These are phyloP conservation scores for Vigna nakashimae DNA, from an alignment of 306 rosid genomes.

Conservation along the genomic window DNA sequence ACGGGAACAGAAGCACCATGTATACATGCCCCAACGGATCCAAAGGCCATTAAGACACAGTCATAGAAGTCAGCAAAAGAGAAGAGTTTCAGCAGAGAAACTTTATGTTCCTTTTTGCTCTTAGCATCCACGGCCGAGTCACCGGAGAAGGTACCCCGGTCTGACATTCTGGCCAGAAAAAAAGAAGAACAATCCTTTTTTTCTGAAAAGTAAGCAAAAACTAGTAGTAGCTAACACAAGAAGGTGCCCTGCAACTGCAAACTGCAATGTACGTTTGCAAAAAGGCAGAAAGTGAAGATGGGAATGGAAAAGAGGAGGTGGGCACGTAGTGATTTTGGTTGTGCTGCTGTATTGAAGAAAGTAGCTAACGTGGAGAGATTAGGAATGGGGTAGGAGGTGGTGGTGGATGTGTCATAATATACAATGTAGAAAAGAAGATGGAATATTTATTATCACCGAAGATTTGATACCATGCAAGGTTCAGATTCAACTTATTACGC, in stretches of 20 bases:
- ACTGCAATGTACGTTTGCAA: slow-evolving; percentile 19
- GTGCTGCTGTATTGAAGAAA: slow-evolving; percentile 38
- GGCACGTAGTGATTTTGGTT: slow-evolving; percentile 42
- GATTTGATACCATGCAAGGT: slow-evolving; percentile 32
- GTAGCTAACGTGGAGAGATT: slow-evolving; percentile 25
- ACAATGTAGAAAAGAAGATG: slow-evolving; percentile 48
- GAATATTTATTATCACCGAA: slow-evolving; percentile 46
- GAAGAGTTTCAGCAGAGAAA: slow-evolving; percentile 70
- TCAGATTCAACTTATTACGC: slow-evolving; percentile 23
- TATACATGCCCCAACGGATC: slow-evolving; percentile 82
- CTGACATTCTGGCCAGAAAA: slow-evolving; percentile 50
- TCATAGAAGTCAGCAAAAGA: slow-evolving; percentile 85
- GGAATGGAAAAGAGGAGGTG: slow-evolving; percentile 12
- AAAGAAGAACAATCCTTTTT: neutral
- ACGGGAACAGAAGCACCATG: slow-evolving; percentile 98
- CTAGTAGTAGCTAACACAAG: neutral
- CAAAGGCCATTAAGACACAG: slow-evolving; percentile 68
- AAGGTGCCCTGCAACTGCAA: slow-evolving; percentile 36
- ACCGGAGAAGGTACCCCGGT: slow-evolving; percentile 50
- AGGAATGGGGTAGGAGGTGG: slow-evolving; percentile 47
- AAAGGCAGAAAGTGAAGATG: slow-evolving; percentile 20
- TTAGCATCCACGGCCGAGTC: slow-evolving; percentile 35
- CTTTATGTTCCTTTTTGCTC: slow-evolving; percentile 54
- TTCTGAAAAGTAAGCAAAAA: neutral
- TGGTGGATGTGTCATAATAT: slow-evolving; percentile 56